Percentiles rank a stretch among this genome's conserved stretches.
phyloP scores from a whole-genome alignment of 179 eudicot genomes.

The Patellifolia procumbens region DNA sequence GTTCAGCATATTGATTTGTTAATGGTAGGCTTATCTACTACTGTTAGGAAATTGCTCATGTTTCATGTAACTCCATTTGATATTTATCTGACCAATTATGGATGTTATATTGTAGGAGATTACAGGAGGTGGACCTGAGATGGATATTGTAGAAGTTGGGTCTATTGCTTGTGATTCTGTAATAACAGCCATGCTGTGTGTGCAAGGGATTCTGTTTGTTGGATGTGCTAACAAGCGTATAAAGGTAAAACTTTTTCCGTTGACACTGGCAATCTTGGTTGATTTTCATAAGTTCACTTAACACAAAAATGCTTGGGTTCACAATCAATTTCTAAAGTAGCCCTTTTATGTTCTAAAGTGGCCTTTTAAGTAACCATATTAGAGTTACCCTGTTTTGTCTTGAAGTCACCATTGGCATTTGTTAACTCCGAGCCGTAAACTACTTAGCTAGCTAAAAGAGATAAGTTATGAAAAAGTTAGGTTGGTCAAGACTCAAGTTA shows the following conservation, averaged over 20 bases:
- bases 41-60: neutral
- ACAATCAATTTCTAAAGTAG: no score
- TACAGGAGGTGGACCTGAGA: slow-evolving; percentile 38
- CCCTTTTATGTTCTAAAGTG: no score
- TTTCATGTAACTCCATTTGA: neutral
- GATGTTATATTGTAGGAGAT: slow-evolving; percentile 48
- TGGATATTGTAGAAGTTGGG: slow-evolving; percentile 52
- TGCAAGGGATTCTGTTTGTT: slow-evolving; percentile 68
- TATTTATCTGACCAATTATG: slow-evolving; percentile 5
- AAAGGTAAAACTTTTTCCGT: slow-evolving; percentile 48
- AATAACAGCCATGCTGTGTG: slow-evolving; percentile 57
- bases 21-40: neutral
- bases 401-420: no score
- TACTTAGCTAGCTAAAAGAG: no score
- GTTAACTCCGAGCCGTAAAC: no score
- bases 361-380: no score
- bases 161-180: slow-evolving; percentile 67
- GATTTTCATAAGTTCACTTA: neutral
- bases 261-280: neutral
- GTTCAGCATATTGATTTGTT: neutral
- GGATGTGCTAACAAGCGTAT: slow-evolving; percentile 67
- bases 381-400: no score
- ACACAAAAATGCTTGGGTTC: no score
- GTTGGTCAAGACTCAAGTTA: no score
- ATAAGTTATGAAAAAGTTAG: no score